A percentile compares a stretch with the other conserved stretches of the same genome.
These are phyloP conservation scores for Schwanniomyces vanrijiae DNA, from an alignment of 805 yeast genomes.

Conservation along the genomic window DNA sequence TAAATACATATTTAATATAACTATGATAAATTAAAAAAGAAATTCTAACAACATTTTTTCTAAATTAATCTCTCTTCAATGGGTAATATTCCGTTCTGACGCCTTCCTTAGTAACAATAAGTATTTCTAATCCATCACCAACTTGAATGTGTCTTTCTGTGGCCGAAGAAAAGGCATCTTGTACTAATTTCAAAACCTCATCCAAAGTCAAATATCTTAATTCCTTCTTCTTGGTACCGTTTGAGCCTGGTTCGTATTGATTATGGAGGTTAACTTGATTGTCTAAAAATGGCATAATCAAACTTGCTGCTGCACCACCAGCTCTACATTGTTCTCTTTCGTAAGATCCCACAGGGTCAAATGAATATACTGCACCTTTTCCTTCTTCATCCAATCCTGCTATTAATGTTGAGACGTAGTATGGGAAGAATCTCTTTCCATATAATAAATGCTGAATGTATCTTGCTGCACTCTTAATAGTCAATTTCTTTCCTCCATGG, in stretches of 20 bases:
- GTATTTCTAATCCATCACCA: slow-evolving; percentile 92
- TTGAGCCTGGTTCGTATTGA: slow-evolving; percentile 78
- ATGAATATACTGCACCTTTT: slow-evolving; percentile 91
- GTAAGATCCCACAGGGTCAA: slow-evolving; percentile 97
- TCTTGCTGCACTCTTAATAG: slow-evolving; percentile 79
- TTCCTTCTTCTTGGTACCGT: slow-evolving; percentile 64
- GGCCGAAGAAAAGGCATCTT: slow-evolving; percentile 93
- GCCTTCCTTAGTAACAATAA: slow-evolving; percentile 92
- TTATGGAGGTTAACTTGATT: slow-evolving; percentile 96
- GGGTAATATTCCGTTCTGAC: slow-evolving; percentile 80
- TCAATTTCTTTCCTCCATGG: slow-evolving; percentile 67
- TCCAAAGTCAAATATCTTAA: slow-evolving; percentile 69
- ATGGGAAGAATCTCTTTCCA: slow-evolving; percentile 94
- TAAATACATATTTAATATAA: neutral
- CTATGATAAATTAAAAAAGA: slow-evolving; percentile 1
- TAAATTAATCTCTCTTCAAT: slow-evolving; percentile 74
- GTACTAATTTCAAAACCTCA: slow-evolving; percentile 83
- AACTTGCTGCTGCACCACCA: slow-evolving; percentile 94
- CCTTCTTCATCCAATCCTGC: slow-evolving; percentile 94
- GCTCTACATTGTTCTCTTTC: slow-evolving; percentile 98
- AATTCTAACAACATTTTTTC: neutral
- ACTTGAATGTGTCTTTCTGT: slow-evolving; percentile 98
- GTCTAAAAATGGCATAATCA: slow-evolving; percentile 96
- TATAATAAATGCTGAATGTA: slow-evolving; percentile 86
- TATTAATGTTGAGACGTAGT: slow-evolving; percentile 90